Evolutionary conservation across 176 grass and related monocot genomes (phyloP), one percentile per base, ranked within the genome.

Genomic region (Thalia dealbata): DNA sequence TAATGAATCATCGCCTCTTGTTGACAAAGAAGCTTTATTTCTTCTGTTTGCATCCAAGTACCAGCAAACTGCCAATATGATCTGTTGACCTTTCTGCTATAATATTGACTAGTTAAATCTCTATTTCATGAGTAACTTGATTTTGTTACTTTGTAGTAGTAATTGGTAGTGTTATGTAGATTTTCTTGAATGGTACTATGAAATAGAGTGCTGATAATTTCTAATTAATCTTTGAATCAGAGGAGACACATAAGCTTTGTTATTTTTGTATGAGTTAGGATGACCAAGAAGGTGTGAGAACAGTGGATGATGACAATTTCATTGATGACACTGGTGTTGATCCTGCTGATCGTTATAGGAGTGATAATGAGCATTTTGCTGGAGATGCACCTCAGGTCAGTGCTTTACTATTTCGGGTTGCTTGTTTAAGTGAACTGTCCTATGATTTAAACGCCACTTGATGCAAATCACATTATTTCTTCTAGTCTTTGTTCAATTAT

Each of bases 301-400:
- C 85, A 35, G 2, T 91, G 67, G 95, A 99, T 23, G 95, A 99
- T 81, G 95, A 99, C 84, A 89, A 92, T 44, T 99, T 99, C 69
- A 99, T 99, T 27, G 95, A 97, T 84, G 90, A 97, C 59, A 92
- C 18, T 45, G 95, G 95, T 30, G 87, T 93, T 71, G 95, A 97
- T 62, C 87, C 90, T 78, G 84, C 85, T 73, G 84, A 92, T 77
- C 87, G 89, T 54, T 92, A 87, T 86, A 89, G 79, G 38, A 96
- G 90, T 56, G 93, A 96, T 70, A 90, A 96, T 79, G 89, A 82
- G 50, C 73, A 75, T 52, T 96, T 87, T 71, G 81, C 82, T 43
- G 72, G 87, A 38, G 81, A 84, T 84, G 80, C 81, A 61, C 84
- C 89, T 43, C 93, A 96, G 87, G 93, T 96, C 55, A 63, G 18